Percentiles rank a stretch among this genome's conserved stretches.
Evolutionary conservation across 495 filamentous ascomycete genomes (phyloP).

Genomic region (Glutinoglossum americanum): DNA sequence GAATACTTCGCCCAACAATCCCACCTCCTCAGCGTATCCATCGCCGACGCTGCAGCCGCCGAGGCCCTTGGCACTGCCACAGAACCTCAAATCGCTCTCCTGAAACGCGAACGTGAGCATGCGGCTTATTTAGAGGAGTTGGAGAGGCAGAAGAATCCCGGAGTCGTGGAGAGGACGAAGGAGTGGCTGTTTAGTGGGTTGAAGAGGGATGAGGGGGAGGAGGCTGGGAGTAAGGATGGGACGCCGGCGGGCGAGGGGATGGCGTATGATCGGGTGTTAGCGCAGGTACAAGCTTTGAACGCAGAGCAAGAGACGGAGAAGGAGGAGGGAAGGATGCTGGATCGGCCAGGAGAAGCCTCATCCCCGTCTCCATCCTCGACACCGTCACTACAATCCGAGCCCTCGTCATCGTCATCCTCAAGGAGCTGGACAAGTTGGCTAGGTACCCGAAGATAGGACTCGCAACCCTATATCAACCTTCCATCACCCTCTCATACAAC

Average conservation of each 20-base stretch:
- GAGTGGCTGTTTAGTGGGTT: neutral
- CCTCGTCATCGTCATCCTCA: too few relatives aligned
- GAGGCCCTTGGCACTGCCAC: slow-evolving; percentile 40
- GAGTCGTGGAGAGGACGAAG: neutral
- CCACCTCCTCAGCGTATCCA: slow-evolving; percentile 27
- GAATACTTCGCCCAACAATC: slow-evolving; percentile 46
- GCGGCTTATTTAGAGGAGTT: neutral
- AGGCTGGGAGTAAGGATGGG: slow-evolving; percentile 2
- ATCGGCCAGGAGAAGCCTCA: neutral
- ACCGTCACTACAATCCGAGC: neutral
- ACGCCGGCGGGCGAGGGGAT: slow-evolving; percentile 12
- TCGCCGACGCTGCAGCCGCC: slow-evolving; percentile 33
- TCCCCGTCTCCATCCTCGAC: neutral
- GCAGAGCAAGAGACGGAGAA: neutral
- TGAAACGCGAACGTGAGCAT: slow-evolving; percentile 12
- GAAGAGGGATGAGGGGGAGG: neutral
- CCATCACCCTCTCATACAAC: too few relatives aligned
- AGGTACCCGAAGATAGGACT: neutral
- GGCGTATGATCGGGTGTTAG: slow-evolving; percentile 11
- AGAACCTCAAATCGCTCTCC: slow-evolving; percentile 28
- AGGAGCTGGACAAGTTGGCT: neutral
- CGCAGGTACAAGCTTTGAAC: neutral
- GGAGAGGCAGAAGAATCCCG: neutral
- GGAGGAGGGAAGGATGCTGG: neutral
- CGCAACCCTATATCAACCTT: too few relatives aligned